Evolutionary conservation across 176 grass and related monocot genomes (phyloP), one percentile per base, ranked within the genome.

Genomic region (Elaeis guineensis): DNA sequence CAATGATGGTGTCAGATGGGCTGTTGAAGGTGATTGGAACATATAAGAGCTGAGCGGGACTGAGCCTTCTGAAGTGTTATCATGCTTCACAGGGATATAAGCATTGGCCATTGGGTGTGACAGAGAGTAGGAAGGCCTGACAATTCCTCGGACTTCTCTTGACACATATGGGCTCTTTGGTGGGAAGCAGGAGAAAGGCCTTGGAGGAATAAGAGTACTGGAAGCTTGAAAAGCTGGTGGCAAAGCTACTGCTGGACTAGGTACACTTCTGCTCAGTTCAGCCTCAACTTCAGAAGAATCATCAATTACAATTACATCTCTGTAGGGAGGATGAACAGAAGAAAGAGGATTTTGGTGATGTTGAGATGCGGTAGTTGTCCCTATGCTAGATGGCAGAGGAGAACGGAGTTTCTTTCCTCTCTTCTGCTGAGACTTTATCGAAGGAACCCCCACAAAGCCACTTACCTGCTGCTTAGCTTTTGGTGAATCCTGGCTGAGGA

Each of bases 261-360:
- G 50, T 65, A 77, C 65, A 8, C 35, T 11, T 30, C 64, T 75
- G 63, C 70, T 79, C 30, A 64, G 72, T 63, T 79, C 73, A 54
- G 21, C 79, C 76, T 72, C 73, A 15, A 21, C 32, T 69, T 89
- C 76, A 29, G 77, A 74, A 74, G 82, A 63, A 57, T 89, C 82
- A 62, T 92, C 69, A 5, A 92, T 81, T 58, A 90, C 72, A 35
- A 95, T 87, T 35, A 90, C 71, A 58, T 90, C 88, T 63, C 89
- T 82, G 72, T 82, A 89, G 29, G 63, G 57, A 50, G 79, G 58
- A 28, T 59, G 75, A 68, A 64, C 69, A 21, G 70, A 64, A 14
- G 69, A 75, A 56, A 77, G 50, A 19, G 61, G 61, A 12, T 44
- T 44, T 44, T 44, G 35, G 35, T 44, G 35, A 44, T 44, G 35